These are phyloP conservation scores for Colletotrichum lindemuthianum DNA, from an alignment of 2,329 filamentous ascomycete genomes.

Conservation along the genomic window DNA sequence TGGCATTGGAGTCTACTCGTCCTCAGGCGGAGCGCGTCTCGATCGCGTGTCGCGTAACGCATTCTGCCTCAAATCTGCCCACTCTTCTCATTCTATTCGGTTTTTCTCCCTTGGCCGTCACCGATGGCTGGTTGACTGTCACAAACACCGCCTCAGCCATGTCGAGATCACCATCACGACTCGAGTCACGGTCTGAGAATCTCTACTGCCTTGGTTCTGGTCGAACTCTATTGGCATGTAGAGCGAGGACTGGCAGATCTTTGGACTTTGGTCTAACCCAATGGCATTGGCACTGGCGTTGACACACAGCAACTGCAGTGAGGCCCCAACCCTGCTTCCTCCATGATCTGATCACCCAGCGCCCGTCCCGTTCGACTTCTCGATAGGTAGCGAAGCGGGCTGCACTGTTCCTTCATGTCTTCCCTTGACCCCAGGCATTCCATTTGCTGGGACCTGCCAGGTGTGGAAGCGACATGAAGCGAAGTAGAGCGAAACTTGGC, in stretches of 20 bases:
- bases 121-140: neutral
- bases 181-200: slow-evolving; percentile 19
- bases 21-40: slow-evolving; percentile 18
- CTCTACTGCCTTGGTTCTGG: slow-evolving; percentile 6
- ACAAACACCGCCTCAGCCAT: neutral
- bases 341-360: slow-evolving; percentile 28
- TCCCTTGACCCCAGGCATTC: slow-evolving; percentile 6
- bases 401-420: no score
- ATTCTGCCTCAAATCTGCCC: neutral
- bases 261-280: slow-evolving; percentile 1
- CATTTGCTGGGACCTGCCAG: slow-evolving; percentile 14
- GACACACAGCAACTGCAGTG: slow-evolving; percentile 22
- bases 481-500: slow-evolving; percentile 21
- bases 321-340: slow-evolving; percentile 14
- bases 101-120: neutral
- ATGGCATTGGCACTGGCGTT: slow-evolving; percentile 9
- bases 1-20: neutral
- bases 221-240: slow-evolving; percentile 10
- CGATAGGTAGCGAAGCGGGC: slow-evolving; percentile 1
- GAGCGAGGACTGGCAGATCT: neutral
- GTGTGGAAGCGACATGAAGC: slow-evolving; percentile 21
- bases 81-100: neutral
- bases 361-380: slow-evolving; percentile 13
- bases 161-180: slow-evolving; percentile 10
- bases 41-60: slow-evolving; percentile 23